A percentile compares a stretch with the other conserved stretches of the same genome.
phyloP scores from a whole-genome alignment of 2,329 filamentous ascomycete species.

The Aspergillus ochraceus region DNA sequence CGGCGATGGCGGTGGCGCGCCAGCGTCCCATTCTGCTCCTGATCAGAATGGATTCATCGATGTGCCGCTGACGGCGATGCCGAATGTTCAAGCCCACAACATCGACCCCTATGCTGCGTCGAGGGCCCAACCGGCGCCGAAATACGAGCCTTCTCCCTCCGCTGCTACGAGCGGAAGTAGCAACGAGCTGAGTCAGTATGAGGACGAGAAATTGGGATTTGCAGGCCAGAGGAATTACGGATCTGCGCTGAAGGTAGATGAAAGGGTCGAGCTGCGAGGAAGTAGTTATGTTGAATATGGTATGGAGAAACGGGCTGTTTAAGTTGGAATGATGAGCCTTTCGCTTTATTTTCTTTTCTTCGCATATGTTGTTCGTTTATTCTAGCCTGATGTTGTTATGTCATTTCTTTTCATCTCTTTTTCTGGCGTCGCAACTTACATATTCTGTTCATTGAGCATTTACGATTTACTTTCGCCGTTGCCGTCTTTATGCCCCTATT shows the following conservation, averaged over 20 bases:
- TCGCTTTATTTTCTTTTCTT: constrained; percentile 2
- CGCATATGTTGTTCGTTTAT: neutral
- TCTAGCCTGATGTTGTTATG: neutral
- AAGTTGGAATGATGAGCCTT: neutral
- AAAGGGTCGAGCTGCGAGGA: constrained; percentile 23
- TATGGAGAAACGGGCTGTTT: constrained; percentile 27
- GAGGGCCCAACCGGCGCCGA: constrained; percentile 22
- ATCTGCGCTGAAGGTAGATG: constrained; percentile 28
- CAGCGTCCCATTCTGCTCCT: constrained; percentile 6
- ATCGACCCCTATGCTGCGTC: constrained; percentile 4
- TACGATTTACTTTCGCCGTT: neutral
- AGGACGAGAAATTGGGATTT: constrained; percentile 46
- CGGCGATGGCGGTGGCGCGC: constrained; percentile 56
- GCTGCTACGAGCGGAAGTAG: constrained; percentile 1
- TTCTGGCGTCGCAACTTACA: neutral
- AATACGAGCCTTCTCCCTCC: constrained; percentile 24
- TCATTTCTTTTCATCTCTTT: neutral
- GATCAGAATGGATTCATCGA: constrained; percentile 35
- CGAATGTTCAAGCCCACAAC: constrained; percentile 10
- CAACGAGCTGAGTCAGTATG: constrained; percentile 20
- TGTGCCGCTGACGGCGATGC: constrained; percentile 37
- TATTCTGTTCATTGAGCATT: neutral
- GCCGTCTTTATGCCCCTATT: neutral
- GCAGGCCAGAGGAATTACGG: constrained; percentile 35
- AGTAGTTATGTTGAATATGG: constrained; percentile 43